A percentile compares a stretch with the other conserved stretches of the same genome.
Evolutionary conservation across 345 rosid species (phyloP).

Genomic region (Rhizophora apiculata): DNA sequence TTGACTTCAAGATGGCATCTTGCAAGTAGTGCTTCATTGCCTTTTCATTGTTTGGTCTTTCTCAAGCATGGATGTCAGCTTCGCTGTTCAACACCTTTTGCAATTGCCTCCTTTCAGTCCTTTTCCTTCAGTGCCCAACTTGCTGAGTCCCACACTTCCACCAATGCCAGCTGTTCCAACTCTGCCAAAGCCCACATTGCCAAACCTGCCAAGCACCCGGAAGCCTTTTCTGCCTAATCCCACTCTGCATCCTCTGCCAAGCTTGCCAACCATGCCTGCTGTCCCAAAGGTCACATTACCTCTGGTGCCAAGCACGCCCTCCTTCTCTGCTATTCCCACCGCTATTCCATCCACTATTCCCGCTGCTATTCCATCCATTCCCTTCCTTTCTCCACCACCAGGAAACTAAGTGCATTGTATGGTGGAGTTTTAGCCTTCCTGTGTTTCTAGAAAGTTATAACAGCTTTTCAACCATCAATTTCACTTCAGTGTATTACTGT

Average conservation of each 20-base stretch:
- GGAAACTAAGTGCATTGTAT: background rate
- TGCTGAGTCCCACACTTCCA: background rate
- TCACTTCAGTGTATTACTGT: no score
- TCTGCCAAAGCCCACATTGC: background rate
- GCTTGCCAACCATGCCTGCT: no score
- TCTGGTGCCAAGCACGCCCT: conserved; percentile 22
- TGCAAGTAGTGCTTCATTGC: no score
- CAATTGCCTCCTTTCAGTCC: no score
- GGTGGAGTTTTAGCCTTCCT: background rate
- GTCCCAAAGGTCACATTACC: conserved; percentile 13
- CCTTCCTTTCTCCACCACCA: conserved; percentile 19
- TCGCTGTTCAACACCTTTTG: background rate
- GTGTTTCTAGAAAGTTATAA: no score
- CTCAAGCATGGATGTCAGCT: background rate
- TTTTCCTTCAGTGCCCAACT: no score
- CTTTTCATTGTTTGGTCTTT: background rate
- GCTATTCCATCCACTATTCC: conserved; percentile 12
- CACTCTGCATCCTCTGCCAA: background rate
- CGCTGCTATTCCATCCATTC: conserved; percentile 8
- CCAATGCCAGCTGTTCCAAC: background rate
- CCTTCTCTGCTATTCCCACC: background rate
- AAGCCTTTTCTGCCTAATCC: background rate
- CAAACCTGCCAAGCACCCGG: background rate
- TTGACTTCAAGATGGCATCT: no score
- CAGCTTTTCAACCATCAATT: no score